A percentile compares a stretch with the other conserved stretches of the same genome.
These are phyloP conservation scores for Flaveria trinervia DNA, from an alignment of 129 eudicot species.

Conservation along the genomic window DNA sequence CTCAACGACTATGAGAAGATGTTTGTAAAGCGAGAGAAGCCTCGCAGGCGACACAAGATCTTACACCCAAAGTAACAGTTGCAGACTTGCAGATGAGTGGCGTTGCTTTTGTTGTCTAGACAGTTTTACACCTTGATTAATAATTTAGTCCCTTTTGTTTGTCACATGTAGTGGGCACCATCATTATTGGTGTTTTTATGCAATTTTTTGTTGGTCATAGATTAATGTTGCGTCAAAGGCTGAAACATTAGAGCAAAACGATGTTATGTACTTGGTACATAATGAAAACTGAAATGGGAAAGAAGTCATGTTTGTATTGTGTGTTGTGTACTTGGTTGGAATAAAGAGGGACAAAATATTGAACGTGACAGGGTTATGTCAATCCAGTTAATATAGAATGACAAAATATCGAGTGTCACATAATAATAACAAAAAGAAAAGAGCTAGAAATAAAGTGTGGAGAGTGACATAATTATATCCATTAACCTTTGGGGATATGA, in stretches of 20 bases:
- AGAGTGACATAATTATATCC: not conserved
- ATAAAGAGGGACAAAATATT: not conserved
- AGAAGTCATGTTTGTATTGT: conserved; percentile 10
- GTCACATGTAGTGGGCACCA: conserved; percentile 20
- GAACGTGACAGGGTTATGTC: not conserved
- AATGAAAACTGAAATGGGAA: conserved; percentile 11
- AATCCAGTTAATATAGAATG: not conserved
- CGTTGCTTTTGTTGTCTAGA: conserved; percentile 22
- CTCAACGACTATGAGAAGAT: conserved; percentile 79
- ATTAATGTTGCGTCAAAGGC: conserved; percentile 26
- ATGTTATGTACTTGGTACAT: conserved; percentile 17
- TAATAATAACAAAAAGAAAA: not conserved
- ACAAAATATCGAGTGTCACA: not conserved
- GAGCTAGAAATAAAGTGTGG: not conserved
- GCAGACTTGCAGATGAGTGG: not conserved
- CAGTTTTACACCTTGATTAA: conserved; percentile 17
- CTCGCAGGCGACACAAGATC: conserved; percentile 76
- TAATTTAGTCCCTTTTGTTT: conserved; percentile 23
- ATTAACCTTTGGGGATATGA: not conserved
- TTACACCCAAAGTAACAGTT: conserved; percentile 47
- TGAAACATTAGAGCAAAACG: conserved; percentile 18
- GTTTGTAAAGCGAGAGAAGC: conserved; percentile 89
- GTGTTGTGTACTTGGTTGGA: not conserved
- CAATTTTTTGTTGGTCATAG: conserved; percentile 13
- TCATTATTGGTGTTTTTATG: conserved; percentile 14